Evolutionary conservation across 75 land plant genomes (phyloP).

Genomic region (Picea sitchensis): DNA sequence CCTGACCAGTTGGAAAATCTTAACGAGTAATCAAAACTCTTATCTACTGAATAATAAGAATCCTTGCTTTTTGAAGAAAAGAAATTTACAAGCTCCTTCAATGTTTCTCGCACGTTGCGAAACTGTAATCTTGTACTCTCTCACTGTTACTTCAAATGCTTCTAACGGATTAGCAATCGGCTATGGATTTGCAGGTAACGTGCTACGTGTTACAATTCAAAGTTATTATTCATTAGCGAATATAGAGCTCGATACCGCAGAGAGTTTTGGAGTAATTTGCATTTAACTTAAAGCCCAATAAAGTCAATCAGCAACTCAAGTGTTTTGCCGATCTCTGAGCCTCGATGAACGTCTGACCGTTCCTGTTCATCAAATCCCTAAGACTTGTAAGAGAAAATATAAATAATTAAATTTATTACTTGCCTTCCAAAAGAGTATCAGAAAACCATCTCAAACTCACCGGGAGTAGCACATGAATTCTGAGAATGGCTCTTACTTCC

Average conservation of each 20-base stretch:
- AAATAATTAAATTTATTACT: background rate
- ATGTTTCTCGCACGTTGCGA: too few relatives aligned
- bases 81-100: too few relatives aligned
- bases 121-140: too few relatives aligned
- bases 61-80: too few relatives aligned
- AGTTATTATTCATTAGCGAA: background rate
- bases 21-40: too few relatives aligned
- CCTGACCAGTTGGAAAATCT: too few relatives aligned
- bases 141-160: too few relatives aligned
- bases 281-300: background rate
- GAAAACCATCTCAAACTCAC: background rate
- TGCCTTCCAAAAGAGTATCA: background rate
- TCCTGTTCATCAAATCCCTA: background rate
- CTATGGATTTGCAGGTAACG: background rate
- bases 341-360: slow-evolving; percentile 2
- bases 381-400: background rate
- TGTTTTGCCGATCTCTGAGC: background rate
- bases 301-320: background rate
- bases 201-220: background rate
- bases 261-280: background rate
- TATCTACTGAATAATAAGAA: too few relatives aligned
- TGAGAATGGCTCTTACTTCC: background rate
- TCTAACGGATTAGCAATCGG: too few relatives aligned
- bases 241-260: background rate
- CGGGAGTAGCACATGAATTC: background rate